Evolutionary conservation across 495 filamentous ascomycete genomes (phyloP), one percentile per base, ranked within the genome.

Genomic region (Neurospora discreta): DNA sequence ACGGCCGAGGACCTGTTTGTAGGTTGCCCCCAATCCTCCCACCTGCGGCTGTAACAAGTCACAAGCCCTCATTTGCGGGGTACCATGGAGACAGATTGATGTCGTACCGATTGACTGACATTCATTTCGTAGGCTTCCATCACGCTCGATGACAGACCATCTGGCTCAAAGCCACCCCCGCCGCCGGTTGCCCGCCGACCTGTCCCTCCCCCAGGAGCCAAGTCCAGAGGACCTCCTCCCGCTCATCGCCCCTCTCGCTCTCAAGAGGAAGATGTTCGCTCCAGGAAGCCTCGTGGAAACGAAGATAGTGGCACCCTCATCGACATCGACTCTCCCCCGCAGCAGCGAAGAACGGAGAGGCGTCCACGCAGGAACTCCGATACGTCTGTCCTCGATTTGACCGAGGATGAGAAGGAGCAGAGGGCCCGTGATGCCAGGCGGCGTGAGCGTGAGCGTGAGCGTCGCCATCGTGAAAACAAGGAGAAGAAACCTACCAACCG

Each of bases 1-100:
- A 89, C 90, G 76, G 89, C 92, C 40, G 90, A 91, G 71, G 94
- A 97, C 58, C 85, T 98, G 71, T 97, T 98, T 85, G 95, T 98
- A 91, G 80, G 92, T 90, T 20, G 33, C 13, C n/a, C 26, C 39
- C 71, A 36, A 41, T 58, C 20, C 46, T 58, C 20, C 46, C n/a
- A 69, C 5, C 70, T 18, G 20, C 36, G 67, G 20, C 23, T 68
- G 52, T 40, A 20, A 43, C 68, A 8, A 41, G 60, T 26, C 43
- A 52, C 69, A 72, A 42, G 38, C 39, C 15, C 67, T 68, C 26
- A 16, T n/a, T 26, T 40, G 58, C 36, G 43, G 70, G 70, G 52
- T 68, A 41, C 23, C 42, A 43, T 58, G 46, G 46, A 26, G 46
- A 20, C 46, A 23, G 20, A 23, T 60, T 30, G 52, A 33, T 65